A percentile compares a stretch with the other conserved stretches of the same genome.
These are phyloP conservation scores for Penicillium alfredii DNA, from an alignment of 495 filamentous ascomycete genomes.

Conservation along the genomic window DNA sequence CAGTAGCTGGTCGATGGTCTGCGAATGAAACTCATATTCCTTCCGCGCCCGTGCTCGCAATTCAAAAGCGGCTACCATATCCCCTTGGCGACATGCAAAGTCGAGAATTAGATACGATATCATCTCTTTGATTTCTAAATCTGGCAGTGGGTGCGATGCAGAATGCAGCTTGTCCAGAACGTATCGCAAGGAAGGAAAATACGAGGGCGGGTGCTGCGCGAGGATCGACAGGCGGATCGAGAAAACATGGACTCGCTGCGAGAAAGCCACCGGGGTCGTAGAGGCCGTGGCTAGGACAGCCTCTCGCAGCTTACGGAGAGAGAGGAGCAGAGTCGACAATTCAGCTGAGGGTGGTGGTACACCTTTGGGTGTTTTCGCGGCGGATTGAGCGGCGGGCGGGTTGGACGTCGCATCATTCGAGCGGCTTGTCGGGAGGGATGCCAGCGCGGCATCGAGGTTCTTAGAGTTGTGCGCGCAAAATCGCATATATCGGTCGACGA, in stretches of 20 bases:
- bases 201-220: constrained; percentile 73
- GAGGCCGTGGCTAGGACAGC: constrained; percentile 64
- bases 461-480: constrained; percentile 72
- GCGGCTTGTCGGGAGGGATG: constrained; percentile 51
- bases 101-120: constrained; percentile 79
- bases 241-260: constrained; percentile 68
- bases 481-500: constrained; percentile 77
- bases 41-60: constrained; percentile 43
- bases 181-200: constrained; percentile 78
- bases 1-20: constrained; percentile 60
- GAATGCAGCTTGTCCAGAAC: constrained; percentile 67
- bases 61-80: constrained; percentile 67
- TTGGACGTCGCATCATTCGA: constrained; percentile 38
- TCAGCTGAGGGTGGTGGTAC: constrained; percentile 41
- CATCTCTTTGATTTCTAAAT: constrained; percentile 68
- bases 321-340: constrained; percentile 55
- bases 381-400: constrained; percentile 28
- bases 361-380: constrained; percentile 15
- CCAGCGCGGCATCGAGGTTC: constrained; percentile 66
- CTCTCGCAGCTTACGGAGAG: constrained; percentile 89
- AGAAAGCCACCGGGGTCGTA: constrained; percentile 54
- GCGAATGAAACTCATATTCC: constrained; percentile 51
- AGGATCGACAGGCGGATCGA: constrained; percentile 77
- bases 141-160: constrained; percentile 52
- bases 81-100: constrained; percentile 74